phyloP scores from a whole-genome alignment of 345 rosid species.

The Salix purpurea region DNA sequence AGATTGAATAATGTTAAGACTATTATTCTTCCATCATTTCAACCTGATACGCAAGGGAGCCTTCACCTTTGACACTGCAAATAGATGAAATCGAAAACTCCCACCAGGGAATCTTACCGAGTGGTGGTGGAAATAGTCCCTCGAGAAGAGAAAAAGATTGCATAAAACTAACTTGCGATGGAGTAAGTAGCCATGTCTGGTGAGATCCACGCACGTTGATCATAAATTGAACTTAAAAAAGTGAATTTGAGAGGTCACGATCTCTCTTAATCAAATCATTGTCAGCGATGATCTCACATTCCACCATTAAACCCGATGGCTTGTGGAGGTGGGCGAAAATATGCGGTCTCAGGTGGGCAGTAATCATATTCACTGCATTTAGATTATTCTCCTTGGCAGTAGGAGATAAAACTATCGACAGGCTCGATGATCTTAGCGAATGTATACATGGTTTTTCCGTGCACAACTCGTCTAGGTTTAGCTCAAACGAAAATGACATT shows the following conservation, averaged over 20 bases:
- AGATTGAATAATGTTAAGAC: too few species aligned
- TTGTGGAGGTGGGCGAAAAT: background rate
- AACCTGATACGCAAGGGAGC: background rate
- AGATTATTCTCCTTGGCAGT: background rate
- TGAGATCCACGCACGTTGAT: background rate
- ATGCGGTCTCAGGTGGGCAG: background rate
- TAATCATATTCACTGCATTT: background rate
- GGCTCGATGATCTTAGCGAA: background rate
- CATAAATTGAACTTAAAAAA: background rate
- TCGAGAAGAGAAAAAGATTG: background rate
- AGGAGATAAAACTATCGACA: background rate
- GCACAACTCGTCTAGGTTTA: background rate
- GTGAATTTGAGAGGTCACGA: background rate
- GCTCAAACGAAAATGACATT: conserved; percentile 5
- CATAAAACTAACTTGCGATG: background rate
- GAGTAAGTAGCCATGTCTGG: background rate
- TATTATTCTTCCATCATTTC: background rate
- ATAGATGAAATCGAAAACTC: background rate
- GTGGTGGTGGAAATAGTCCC: background rate
- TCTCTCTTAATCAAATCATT: background rate
- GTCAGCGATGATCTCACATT: background rate
- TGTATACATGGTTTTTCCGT: background rate
- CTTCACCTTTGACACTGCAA: background rate
- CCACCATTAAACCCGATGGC: background rate
- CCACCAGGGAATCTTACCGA: background rate